phyloP scores from a whole-genome alignment of 352 stramenopile species.

The Globisporangium alternatum region DNA sequence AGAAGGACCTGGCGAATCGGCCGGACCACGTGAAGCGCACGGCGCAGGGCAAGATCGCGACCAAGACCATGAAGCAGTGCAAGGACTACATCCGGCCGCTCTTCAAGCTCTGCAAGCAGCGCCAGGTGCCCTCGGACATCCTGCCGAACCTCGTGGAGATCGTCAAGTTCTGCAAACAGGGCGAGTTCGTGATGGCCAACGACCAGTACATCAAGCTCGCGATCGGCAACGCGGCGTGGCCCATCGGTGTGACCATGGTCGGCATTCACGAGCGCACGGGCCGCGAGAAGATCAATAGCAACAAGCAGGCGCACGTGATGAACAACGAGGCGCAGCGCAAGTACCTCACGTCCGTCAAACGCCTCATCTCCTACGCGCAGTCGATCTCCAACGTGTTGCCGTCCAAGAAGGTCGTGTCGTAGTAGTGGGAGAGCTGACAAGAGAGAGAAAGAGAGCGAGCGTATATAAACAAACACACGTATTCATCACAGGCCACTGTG shows the following conservation, averaged over 20 bases:
- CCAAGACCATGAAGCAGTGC: slow-evolving; percentile 98
- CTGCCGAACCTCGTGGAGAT: slow-evolving; percentile 91
- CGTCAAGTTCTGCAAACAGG: slow-evolving; percentile 91
- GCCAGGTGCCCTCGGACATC: slow-evolving; percentile 88
- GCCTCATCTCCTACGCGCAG: slow-evolving; percentile 97
- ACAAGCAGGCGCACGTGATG: slow-evolving; percentile 99
- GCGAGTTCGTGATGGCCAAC: slow-evolving; percentile 94
- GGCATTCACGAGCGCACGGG: slow-evolving; percentile 97
- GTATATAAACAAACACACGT: slow-evolving; percentile 7
- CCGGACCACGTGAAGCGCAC: slow-evolving; percentile 89
- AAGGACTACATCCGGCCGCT: slow-evolving; percentile 98
- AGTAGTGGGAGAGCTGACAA: not conserved
- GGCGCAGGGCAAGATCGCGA: slow-evolving; percentile 92
- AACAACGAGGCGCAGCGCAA: slow-evolving; percentile 99
- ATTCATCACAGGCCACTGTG: not conserved
- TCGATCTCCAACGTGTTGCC: slow-evolving; percentile 78
- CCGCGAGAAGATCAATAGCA: slow-evolving; percentile 94
- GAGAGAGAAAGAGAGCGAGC: slow-evolving; percentile 7
- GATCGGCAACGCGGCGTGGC: slow-evolving; percentile 98
- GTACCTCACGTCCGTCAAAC: slow-evolving; percentile 98
- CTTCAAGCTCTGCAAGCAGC: slow-evolving; percentile 96
- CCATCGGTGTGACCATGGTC: slow-evolving; percentile 99
- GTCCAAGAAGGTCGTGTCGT: slow-evolving; percentile 83
- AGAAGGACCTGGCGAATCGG: slow-evolving; percentile 85
- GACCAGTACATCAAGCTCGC: slow-evolving; percentile 97